These are phyloP conservation scores for Kodamaea hsintzibuensis DNA, from an alignment of 805 yeast genomes.

Conservation along the genomic window DNA sequence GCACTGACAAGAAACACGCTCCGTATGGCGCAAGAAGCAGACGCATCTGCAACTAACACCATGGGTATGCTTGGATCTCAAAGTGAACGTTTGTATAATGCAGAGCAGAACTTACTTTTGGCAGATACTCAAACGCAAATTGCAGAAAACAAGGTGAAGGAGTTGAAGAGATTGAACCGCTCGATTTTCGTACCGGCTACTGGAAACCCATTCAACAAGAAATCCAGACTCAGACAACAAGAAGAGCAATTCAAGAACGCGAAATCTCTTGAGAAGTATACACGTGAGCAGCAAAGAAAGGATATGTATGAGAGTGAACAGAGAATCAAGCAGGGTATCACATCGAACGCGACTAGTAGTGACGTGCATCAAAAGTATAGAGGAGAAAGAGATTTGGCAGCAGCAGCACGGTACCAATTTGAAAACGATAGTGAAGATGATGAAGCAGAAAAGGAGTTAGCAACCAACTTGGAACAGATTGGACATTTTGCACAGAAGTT, in stretches of 20 bases:
- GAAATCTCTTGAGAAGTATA: slow-evolving; percentile 59
- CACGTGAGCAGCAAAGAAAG: slow-evolving; percentile 60
- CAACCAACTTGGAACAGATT: slow-evolving; percentile 78
- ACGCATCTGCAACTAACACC: slow-evolving; percentile 59
- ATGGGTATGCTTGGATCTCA: slow-evolving; percentile 94
- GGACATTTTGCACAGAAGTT: slow-evolving; percentile 66
- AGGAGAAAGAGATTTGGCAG: slow-evolving; percentile 52
- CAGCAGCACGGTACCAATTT: slow-evolving; percentile 72
- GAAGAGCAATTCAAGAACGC: slow-evolving; percentile 69
- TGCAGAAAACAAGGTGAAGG: slow-evolving; percentile 80
- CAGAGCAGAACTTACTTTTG: slow-evolving; percentile 73
- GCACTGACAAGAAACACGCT: slow-evolving; percentile 84
- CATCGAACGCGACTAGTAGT: slow-evolving; percentile 37
- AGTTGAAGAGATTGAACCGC: slow-evolving; percentile 76
- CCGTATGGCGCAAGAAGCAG: slow-evolving; percentile 50
- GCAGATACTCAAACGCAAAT: slow-evolving; percentile 80
- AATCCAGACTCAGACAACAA: slow-evolving; percentile 67
- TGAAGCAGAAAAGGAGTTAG: slow-evolving; percentile 85
- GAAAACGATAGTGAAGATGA: slow-evolving; percentile 94
- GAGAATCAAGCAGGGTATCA: slow-evolving; percentile 63
- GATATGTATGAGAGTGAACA: slow-evolving; percentile 65
- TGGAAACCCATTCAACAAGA: slow-evolving; percentile 84
- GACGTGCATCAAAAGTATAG: slow-evolving; percentile 48
- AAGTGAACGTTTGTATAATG: slow-evolving; percentile 76
- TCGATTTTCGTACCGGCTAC: slow-evolving; percentile 78